These are phyloP conservation scores for Psidium guajava DNA, from an alignment of 345 rosid genomes.

Conservation along the genomic window DNA sequence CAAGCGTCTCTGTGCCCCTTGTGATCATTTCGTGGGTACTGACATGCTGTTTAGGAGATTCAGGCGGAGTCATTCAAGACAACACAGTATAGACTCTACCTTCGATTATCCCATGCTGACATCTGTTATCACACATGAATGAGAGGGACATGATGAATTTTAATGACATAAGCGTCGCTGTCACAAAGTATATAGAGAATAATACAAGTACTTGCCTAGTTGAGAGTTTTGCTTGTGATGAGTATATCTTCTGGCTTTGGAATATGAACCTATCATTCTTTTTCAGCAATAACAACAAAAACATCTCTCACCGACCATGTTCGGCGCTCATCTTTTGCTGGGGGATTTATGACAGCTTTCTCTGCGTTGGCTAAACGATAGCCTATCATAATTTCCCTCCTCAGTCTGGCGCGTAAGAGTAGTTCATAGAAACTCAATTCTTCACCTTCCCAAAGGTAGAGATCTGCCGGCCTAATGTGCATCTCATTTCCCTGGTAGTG, in stretches of 20 bases:
- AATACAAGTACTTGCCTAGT: background rate
- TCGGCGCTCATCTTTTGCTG: slow-evolving; percentile 31
- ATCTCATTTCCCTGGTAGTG: slow-evolving; percentile 52
- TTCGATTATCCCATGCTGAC: background rate
- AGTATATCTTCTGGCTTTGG: background rate
- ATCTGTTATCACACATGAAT: background rate
- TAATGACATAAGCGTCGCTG: background rate
- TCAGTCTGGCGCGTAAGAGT: slow-evolving; percentile 38
- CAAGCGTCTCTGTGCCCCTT: background rate
- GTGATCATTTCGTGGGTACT: background rate
- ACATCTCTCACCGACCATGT: slow-evolving; percentile 45
- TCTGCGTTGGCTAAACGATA: slow-evolving; percentile 40
- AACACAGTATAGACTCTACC: background rate
- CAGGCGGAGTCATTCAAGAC: background rate
- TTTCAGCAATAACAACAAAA: slow-evolving; percentile 50
- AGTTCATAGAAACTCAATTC: slow-evolving; percentile 58
- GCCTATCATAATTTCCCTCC: slow-evolving; percentile 60
- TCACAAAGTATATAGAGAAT: background rate
- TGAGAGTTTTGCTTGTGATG: background rate
- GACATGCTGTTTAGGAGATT: background rate
- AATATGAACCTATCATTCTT: slow-evolving; percentile 21
- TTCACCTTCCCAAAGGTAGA: slow-evolving; percentile 45
- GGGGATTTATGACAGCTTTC: slow-evolving; percentile 55
- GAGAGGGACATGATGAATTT: background rate
- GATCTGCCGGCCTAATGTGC: slow-evolving; percentile 54